A percentile compares a stretch with the other conserved stretches of the same genome.
Evolutionary conservation across 73 alveolate genomes (phyloP).

Genomic region (Breviolum minutum): DNA sequence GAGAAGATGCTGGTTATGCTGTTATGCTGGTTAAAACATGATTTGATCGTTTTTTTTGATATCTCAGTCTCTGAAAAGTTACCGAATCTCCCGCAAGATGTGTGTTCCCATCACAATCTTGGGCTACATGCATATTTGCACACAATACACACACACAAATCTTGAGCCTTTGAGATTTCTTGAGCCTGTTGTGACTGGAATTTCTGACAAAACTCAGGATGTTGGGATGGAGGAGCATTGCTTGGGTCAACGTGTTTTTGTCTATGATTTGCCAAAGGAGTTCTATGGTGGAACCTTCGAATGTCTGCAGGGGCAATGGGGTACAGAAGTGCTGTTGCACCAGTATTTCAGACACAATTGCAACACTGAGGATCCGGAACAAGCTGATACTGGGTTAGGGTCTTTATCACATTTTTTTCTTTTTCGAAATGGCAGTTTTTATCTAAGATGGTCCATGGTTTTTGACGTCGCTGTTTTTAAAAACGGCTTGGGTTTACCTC

Average conservation of each 20-base stretch:
- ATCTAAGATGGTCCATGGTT: no score
- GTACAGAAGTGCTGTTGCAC: conserved; percentile 85
- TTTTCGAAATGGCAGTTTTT: no score
- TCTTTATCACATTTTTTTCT: no score
- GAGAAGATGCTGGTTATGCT: no score
- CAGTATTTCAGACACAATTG: conserved; percentile 82
- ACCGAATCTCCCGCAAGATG: no score
- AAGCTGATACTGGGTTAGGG: background rate
- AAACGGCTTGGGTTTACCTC: no score
- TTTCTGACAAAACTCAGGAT: background rate
- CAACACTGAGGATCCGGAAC: conserved; percentile 50
- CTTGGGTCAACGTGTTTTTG: conserved; percentile 43
- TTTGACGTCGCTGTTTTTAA: no score
- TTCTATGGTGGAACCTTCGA: conserved; percentile 73
- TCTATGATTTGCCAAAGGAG: conserved; percentile 4
- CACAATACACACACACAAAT: background rate
- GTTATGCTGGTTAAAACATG: background rate
- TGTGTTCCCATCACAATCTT: background rate
- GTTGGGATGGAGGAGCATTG: background rate
- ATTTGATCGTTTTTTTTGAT: no score
- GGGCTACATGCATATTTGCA: background rate
- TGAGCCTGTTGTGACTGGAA: background rate
- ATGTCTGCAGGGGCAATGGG: conserved; percentile 93
- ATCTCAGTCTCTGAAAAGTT: no score
- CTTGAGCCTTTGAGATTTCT: background rate